Base-by-base conservation (phyloP, 2,329 filamentous ascomycete species). In the Botryosphaeria dothidea region DNA sequence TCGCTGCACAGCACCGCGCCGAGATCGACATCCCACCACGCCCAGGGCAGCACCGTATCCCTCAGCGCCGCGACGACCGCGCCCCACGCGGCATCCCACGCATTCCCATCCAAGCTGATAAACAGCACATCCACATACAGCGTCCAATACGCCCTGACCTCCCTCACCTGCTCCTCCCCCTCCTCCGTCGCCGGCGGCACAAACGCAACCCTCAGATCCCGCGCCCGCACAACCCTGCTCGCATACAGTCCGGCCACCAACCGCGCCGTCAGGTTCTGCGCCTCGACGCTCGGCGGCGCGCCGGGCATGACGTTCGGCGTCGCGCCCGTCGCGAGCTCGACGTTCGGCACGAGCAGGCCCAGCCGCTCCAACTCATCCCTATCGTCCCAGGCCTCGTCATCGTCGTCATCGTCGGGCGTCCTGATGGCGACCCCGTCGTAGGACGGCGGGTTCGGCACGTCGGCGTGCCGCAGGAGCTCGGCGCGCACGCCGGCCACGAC, bases 121-220 rank as follows among this genome's bases (percentile, higher is more conserved):
- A 97, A 95, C 73, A 97, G 86, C n/a, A 97, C 84, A 74, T 98
- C 94, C 69, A 99, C 91, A 78, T 97, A 97, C 21, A 99, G 86
- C 9, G 92, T 89, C 95, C 94, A 99, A 77, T 96, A 98, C 0
- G 90, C 95, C 75, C 91, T 94, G 11, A 94, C 78, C 67, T 88
- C 83, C 7, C 76, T 75, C 4, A 79, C 73, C 63, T 81, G 77
- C 3, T 83, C 81, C 17, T 85, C 81, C 34, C 81, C 74, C 17
- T 85, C 81, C 34, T 81, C 74, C 29, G 76, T 27, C 82, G 77
- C 41, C 0, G 68, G 66, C 25, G 81, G 82, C 43, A 83, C 82
- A 71, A 91, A 85, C 82, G 85, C 89, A 76, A 98, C 93, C 71
- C 90, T 84, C 72, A 98, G 78, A 70, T 92, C 88, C 19, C 86